These are phyloP conservation scores for Corchorus olitorius DNA, from an alignment of 345 rosid genomes.

Conservation along the genomic window DNA sequence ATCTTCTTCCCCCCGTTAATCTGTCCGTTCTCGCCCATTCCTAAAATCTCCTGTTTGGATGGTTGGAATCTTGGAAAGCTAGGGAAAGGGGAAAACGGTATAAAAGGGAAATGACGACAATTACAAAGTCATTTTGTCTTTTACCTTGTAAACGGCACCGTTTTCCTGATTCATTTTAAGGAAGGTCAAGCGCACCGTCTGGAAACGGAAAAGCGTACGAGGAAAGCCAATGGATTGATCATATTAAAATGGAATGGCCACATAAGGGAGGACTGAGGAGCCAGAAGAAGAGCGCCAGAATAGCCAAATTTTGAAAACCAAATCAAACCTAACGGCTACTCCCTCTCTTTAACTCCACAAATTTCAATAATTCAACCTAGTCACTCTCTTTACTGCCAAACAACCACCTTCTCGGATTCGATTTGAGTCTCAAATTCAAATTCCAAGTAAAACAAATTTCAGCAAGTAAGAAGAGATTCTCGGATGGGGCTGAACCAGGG, in stretches of 20 bases:
- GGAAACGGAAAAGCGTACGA: neutral
- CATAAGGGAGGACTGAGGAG: neutral
- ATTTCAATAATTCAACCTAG: neutral
- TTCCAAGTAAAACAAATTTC: neutral
- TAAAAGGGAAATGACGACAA: too few species aligned
- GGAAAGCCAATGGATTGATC: slow-evolving; percentile 7
- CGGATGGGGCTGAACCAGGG: slow-evolving; percentile 2
- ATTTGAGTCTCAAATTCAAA: neutral
- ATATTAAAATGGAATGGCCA: too few species aligned
- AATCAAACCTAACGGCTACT: slow-evolving; percentile 26
- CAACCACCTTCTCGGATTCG: neutral
- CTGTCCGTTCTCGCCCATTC: slow-evolving; percentile 37
- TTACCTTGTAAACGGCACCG: neutral
- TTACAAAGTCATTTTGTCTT: neutral
- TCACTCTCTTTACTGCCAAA: neutral
- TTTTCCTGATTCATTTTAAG: neutral
- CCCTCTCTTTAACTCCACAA: neutral
- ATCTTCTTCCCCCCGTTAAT: slow-evolving; percentile 44
- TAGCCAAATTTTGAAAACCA: slow-evolving; percentile 25
- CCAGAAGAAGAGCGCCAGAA: slow-evolving; percentile 22
- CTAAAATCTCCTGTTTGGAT: neutral
- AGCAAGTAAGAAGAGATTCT: neutral
- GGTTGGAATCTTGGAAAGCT: neutral
- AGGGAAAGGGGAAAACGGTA: neutral
- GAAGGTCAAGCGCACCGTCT: neutral